A percentile compares a stretch with the other conserved stretches of the same genome.
Evolutionary conservation across 176 grass and related monocot species (phyloP).

Genomic region (bread wheat (Triticum aestivum)): IWGSC_CS_RefSeq_v2.1 NC_057809.1:16013061-16013560

Average conservation of each 20-base stretch:
- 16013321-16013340: conserved; percentile 33
- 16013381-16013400: conserved; percentile 28
- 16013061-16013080: conserved; percentile 47
- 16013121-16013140: conserved; percentile 36
- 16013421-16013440: conserved; percentile 36
- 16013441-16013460: conserved; percentile 31
- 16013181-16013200: conserved; percentile 48
- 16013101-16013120: conserved; percentile 38
- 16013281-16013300: conserved; percentile 35
- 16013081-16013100: conserved; percentile 35
- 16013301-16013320: conserved; percentile 26
- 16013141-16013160: conserved; percentile 41
- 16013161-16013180: conserved; percentile 35
- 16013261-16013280: conserved; percentile 25
- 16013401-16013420: conserved; percentile 29
- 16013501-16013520: conserved; percentile 29
- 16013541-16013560: conserved; percentile 27
- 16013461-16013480: conserved; percentile 30
- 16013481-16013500: conserved; percentile 20
- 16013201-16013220: conserved; percentile 41
- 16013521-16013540: conserved; percentile 14
- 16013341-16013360: conserved; percentile 1
- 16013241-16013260: conserved; percentile 27
- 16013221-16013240: conserved; percentile 43
- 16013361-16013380: conserved; percentile 23